phyloP scores from a whole-genome alignment of 2,329 filamentous ascomycete species.

The Aureobasidium melanogenum region DNA sequence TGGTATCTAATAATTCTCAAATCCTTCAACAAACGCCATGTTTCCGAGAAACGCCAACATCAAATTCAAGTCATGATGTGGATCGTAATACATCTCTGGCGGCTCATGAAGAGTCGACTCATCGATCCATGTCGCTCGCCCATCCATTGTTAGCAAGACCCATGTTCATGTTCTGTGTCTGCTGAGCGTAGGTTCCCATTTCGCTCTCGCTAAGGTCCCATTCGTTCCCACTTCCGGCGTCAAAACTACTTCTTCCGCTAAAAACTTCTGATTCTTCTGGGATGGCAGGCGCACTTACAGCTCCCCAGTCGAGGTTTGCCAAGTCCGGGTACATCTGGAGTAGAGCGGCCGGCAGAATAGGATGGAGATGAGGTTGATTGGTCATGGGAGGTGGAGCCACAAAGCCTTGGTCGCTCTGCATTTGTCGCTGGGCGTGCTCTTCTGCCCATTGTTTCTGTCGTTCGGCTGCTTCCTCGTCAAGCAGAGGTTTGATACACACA shows the following conservation, averaged over 20 bases:
- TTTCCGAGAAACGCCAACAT: slow-evolving; percentile 10
- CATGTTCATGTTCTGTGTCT: slow-evolving; percentile 4
- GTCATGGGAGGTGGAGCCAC: slow-evolving; percentile 25
- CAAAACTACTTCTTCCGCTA: slow-evolving; percentile 73
- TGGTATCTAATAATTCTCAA: slow-evolving; percentile 10
- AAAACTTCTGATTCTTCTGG: slow-evolving; percentile 59
- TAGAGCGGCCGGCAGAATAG: slow-evolving; percentile 73
- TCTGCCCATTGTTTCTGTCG: slow-evolving; percentile 64
- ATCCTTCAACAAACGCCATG: slow-evolving; percentile 10
- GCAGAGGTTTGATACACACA: slow-evolving; percentile 91
- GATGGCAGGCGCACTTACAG: slow-evolving; percentile 28
- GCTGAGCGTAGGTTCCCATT: slow-evolving; percentile 13
- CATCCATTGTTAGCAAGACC: slow-evolving; percentile 1
- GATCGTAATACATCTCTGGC: background rate
- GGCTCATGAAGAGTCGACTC: background rate
- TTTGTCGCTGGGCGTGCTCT: slow-evolving; percentile 50
- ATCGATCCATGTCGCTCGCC: slow-evolving; percentile 1
- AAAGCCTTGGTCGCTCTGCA: slow-evolving; percentile 41
- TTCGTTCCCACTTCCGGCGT: slow-evolving; percentile 57
- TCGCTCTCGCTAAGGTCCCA: slow-evolving; percentile 55
- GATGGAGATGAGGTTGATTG: slow-evolving; percentile 30
- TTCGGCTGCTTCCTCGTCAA: slow-evolving; percentile 87
- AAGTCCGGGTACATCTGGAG: slow-evolving; percentile 87
- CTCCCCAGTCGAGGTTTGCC: slow-evolving; percentile 77
- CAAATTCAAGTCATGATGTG: background rate